A percentile compares a stretch with the other conserved stretches of the same genome.
Conservation (phyloP, 352 stramenopile species). For the Pythium rishiriense region DNA sequence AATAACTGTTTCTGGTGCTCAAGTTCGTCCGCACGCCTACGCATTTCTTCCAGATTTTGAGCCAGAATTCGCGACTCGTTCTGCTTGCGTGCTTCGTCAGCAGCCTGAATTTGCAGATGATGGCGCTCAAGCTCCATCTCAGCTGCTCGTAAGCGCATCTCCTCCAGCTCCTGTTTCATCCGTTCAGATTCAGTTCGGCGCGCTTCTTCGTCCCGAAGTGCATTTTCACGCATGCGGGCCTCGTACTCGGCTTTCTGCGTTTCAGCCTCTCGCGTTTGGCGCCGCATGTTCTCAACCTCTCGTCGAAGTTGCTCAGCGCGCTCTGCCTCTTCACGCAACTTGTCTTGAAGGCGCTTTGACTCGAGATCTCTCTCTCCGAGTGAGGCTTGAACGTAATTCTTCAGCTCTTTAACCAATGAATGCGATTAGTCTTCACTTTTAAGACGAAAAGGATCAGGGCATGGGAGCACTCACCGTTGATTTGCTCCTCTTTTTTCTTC, state of each 20-base stretch:
- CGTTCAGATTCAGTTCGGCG: constrained; percentile 43
- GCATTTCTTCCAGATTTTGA: constrained; percentile 42
- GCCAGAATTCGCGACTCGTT: constrained; percentile 21
- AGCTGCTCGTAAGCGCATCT: constrained; percentile 48
- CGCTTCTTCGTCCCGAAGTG: constrained; percentile 37
- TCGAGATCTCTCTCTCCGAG: constrained; percentile 66
- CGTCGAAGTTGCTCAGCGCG: constrained; percentile 52
- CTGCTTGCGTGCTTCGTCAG: constrained; percentile 44
- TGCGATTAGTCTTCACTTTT: background rate
- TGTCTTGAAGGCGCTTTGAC: constrained; percentile 62
- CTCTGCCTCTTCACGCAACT: constrained; percentile 60
- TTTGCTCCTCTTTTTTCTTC: constrained; percentile 61
- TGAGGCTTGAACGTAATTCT: constrained; percentile 62
- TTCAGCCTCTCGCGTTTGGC: constrained; percentile 40
- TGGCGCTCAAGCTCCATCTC: constrained; percentile 53
- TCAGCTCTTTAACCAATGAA: constrained; percentile 42
- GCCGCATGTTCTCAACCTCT: constrained; percentile 58
- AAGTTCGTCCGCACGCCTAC: constrained; percentile 40
- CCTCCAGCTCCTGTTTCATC: constrained; percentile 54
- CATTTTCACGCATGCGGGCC: constrained; percentile 32
- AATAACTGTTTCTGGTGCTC: constrained; percentile 52
- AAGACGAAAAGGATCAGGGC: background rate
- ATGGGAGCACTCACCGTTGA: constrained; percentile 34
- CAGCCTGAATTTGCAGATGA: constrained; percentile 44
- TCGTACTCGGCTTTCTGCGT: constrained; percentile 50